A percentile compares a stretch with the other conserved stretches of the same genome.
Conservation (phyloP, 2,329 filamentous ascomycete genomes). For the Aspergillus unguis region DNA sequence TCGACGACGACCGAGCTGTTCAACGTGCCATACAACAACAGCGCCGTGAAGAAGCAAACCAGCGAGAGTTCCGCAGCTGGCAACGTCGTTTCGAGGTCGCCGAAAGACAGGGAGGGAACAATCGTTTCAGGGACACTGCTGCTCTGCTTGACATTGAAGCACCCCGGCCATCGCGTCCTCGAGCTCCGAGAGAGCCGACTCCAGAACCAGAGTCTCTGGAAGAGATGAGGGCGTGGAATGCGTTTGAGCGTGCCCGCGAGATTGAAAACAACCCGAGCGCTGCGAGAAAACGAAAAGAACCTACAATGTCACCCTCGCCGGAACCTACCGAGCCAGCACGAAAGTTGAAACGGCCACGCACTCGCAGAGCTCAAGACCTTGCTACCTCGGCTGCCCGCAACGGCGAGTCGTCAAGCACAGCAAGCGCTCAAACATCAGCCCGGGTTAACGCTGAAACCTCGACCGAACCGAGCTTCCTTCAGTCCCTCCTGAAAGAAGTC, state of each 20-base stretch:
- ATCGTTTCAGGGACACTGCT: constrained; percentile 68
- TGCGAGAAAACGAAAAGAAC: constrained; percentile 50
- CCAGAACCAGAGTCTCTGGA: constrained; percentile 71
- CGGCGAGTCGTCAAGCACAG: constrained; percentile 38
- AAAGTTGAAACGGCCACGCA: constrained; percentile 82
- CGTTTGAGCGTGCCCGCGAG: constrained; percentile 79
- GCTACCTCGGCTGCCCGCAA: constrained; percentile 45
- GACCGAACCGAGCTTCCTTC: constrained; percentile 73
- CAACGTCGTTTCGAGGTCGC: constrained; percentile 80
- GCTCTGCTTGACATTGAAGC: constrained; percentile 54
- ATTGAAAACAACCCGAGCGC: constrained; percentile 52
- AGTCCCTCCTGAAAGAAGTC: constrained; percentile 83
- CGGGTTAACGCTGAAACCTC: constrained; percentile 36
- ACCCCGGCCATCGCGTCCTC: constrained; percentile 40
- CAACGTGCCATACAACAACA: constrained; percentile 56
- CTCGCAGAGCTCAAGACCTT: constrained; percentile 61
- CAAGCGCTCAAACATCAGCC: constrained; percentile 29
- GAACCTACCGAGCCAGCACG: constrained; percentile 68
- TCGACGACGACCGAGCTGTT: constrained; percentile 66
- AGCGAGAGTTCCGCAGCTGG: constrained; percentile 67
- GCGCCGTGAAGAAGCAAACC: constrained; percentile 48
- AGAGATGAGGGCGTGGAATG: constrained; percentile 83
- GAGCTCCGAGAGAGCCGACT: constrained; percentile 35
- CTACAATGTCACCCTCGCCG: constrained; percentile 74
- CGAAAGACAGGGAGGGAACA: constrained; percentile 69